A percentile compares a stretch with the other conserved stretches of the same genome.
Evolutionary conservation across 129 eudicot species (phyloP).

Genomic region (Pulicaria dysenterica): DNA sequence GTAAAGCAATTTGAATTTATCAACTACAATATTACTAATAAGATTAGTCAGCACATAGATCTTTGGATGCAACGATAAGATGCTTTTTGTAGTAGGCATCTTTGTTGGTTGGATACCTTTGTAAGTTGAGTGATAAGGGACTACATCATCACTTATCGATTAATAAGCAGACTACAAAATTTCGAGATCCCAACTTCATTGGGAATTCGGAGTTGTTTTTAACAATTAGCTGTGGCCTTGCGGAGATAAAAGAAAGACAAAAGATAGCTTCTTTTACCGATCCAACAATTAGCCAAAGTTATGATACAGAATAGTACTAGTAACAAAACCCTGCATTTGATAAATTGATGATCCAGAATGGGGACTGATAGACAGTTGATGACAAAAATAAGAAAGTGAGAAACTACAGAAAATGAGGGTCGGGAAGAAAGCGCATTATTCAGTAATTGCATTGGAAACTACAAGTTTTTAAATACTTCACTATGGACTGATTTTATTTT

Average conservation of each 20-base stretch:
- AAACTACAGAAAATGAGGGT: no score
- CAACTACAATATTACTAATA: not conserved
- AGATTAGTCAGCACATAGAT: not conserved
- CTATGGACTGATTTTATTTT: not conserved
- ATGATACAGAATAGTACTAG: no score
- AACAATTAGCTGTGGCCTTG: not conserved
- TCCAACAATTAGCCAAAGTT: no score
- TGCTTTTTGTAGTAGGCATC: constrained; percentile 4
- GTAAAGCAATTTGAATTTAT: not conserved
- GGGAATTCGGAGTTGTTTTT: no score
- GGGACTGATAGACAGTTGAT: no score
- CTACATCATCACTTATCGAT: not conserved
- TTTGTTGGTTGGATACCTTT: constrained; percentile 2
- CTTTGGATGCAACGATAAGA: constrained; percentile 4
- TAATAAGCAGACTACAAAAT: not conserved
- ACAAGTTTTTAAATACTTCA: not conserved
- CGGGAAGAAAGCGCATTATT: no score
- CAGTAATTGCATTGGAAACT: not conserved
- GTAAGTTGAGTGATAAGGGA: no score
- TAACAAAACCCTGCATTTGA: no score
- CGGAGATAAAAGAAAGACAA: no score
- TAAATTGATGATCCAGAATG: no score
- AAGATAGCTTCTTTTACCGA: no score
- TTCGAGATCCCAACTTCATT: not conserved
- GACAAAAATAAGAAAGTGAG: no score